Evolutionary conservation across 2,329 filamentous ascomycete species (phyloP), one percentile per base, ranked within the genome.

Genomic region (Parascedosporium putredinis): DNA sequence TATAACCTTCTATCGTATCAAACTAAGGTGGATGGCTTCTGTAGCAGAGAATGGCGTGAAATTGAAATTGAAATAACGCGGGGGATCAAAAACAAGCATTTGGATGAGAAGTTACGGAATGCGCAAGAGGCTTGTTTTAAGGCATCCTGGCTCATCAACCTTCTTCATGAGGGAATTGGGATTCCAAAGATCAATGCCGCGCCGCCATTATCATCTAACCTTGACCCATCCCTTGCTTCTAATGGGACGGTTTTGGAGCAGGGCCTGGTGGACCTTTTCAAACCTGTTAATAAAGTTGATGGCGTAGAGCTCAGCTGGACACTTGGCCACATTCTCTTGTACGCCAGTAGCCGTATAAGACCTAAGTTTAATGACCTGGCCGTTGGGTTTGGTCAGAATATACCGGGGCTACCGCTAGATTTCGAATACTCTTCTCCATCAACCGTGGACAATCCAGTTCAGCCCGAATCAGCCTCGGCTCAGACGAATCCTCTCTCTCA

Each of bases 231-330:
- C n/a, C n/a, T n/a, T n/a, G n/a, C n/a, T n/a, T n/a, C n/a, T n/a
- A n/a, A n/a, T n/a, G n/a, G n/a, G n/a, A n/a, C n/a, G n/a, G n/a
- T n/a, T n/a, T n/a, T n/a, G 74, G 81, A 27, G 84, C 85, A 57
- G 86, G 85, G 0, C 93, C 87, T 58, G 64, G 88, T 4, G n/a
- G 84, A 93, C 57, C 80, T 91, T 0, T 98, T 98, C 69, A 87
- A 91, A 62, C 88, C 93, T 0, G 86, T 97, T 25, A 83, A 98
- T 65, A 93, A 93, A 65, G 90, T 98, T 56, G 81, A 89, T 57
- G 86, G 83, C 16, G 84, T 89, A 5, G 94, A 98, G 70, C 84
- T 98, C 16, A 95, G 88, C 70, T 98, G 93, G 93, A 97, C 93
- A 0, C 71, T 98, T 4, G 93, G 93, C 1, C 95, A 96, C 62